Evolutionary conservation across 495 filamentous ascomycete species (phyloP), one percentile per base, ranked within the genome.

Genomic region (Podospora pseudoanserina): DNA sequence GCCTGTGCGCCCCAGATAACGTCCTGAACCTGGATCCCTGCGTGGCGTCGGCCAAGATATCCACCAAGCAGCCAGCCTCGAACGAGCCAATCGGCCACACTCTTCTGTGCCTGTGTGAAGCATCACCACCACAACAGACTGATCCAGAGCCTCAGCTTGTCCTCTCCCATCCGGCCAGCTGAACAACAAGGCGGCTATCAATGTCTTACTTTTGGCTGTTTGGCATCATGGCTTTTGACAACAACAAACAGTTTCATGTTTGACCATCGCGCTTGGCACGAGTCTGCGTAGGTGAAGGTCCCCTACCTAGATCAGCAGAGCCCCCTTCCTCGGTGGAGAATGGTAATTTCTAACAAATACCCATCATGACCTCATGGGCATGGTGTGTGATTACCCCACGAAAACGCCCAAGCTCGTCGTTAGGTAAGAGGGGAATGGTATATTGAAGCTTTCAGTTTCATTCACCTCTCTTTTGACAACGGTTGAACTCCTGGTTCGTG

Each of bases 1-100:
- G 59, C 59, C 59, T 61, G 6, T 18, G 30, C 23, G 61, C 65
- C 61, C 65, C 60, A 70, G 68, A 65, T 60, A 65, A 61, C 68
- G 26, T 19, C 39, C 54, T 26, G 63, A 54, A 60, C 62, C 65
- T 23, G 9, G 67, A 32, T 57, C 60, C 65, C 34, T 70, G 68
- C 32, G 18, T 55, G 32, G 58, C 64, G n/a, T n/a, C 23, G 55
- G 64, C 64, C 64, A 66, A 65, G 49, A 32, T 20, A 32, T 32
- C 64, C n/a, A 44, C 32, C 23, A 39, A 20, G 15, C 18, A 27
- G 16, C n/a, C 18, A 13, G 30, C 61, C 19, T 32, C 23, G 2
- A 5, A 15, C 19, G 11, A 55, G 32, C 64, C 64, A 66, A 66
- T 66, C 64, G 64, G 64, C 7, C 56, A 18, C 27, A 9, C 20